Conservation (phyloP, 352 stramenopile genomes). For the Nothophytophthora sp. region DNA sequence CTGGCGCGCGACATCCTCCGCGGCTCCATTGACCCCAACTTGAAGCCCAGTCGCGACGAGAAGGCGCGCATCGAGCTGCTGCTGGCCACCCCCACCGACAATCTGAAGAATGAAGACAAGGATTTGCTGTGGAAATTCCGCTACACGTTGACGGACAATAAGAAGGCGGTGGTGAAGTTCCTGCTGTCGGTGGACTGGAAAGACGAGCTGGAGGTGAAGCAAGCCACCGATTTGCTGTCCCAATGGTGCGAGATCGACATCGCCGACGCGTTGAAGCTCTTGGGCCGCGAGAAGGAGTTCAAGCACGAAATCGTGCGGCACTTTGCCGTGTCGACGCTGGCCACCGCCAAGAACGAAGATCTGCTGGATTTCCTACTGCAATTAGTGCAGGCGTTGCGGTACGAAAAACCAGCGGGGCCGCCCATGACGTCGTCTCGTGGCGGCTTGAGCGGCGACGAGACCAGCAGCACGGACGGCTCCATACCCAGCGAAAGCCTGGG, state of each 20-base stretch:
- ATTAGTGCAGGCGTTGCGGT: conserved; percentile 97
- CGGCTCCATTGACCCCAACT: conserved; percentile 96
- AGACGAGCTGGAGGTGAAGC: conserved; percentile 96
- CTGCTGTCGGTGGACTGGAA: conserved; percentile 98
- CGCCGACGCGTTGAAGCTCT: conserved; percentile 97
- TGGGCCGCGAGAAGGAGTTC: conserved; percentile 92
- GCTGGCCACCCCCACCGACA: conserved; percentile 92
- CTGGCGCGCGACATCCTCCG: conserved; percentile 95
- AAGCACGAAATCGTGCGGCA: conserved; percentile 92
- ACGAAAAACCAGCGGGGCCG: conserved; percentile 56
- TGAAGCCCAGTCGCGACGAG: conserved; percentile 97
- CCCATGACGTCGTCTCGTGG: conserved; percentile 36
- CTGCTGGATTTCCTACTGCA: conserved; percentile 98
- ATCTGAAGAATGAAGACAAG: conserved; percentile 92
- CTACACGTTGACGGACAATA: conserved; percentile 95
- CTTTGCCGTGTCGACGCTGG: conserved; percentile 97
- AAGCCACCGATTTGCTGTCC: conserved; percentile 82
- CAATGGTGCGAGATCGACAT: conserved; percentile 96
- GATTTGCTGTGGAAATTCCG: conserved; percentile 97
- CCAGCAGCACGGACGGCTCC: conserved; percentile 37
- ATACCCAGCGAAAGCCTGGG: conserved; percentile 57
- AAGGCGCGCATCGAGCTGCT: conserved; percentile 92
- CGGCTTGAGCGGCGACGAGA: conserved; percentile 45
- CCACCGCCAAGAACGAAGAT: conserved; percentile 96
- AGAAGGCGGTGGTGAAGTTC: conserved; percentile 98